Conservation (phyloP, 1,284 basidiomycete species). For the Coniferiporia weirii region DNA sequence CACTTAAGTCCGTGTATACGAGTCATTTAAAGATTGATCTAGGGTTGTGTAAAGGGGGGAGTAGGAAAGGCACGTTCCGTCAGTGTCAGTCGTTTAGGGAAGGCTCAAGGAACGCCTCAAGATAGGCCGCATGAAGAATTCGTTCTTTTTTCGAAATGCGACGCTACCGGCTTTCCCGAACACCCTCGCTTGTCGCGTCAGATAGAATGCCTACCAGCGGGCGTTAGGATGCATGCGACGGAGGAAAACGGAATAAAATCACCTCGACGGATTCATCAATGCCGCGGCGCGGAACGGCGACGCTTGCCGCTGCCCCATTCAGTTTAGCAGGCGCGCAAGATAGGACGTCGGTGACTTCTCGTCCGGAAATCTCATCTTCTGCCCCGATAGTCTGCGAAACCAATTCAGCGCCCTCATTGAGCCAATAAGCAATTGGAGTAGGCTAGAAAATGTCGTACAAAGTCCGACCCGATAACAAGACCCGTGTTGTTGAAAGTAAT, state of each 20-base stretch:
- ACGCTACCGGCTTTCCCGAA: conserved; percentile 3
- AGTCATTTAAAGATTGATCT: no score
- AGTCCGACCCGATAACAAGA: conserved; percentile 5
- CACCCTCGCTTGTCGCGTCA: conserved; percentile 1
- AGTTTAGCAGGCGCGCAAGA: neutral
- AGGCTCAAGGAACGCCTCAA: conserved; percentile 12
- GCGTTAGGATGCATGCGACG: neutral
- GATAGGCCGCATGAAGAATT: conserved; percentile 9
- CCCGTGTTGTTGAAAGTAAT: neutral
- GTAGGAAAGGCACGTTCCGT: neutral
- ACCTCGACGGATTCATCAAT: conserved; percentile 6
- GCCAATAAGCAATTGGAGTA: neutral
- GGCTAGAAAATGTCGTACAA: neutral
- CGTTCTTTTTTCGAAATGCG: conserved; percentile 5
- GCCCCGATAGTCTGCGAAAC: conserved; percentile 2
- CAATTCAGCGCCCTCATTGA: neutral
- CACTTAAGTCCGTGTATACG: no score
- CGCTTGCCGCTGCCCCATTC: neutral
- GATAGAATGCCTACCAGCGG: neutral
- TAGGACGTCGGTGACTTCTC: neutral
- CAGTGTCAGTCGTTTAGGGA: neutral
- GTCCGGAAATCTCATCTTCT: conserved; percentile 5
- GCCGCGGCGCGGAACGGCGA: conserved; percentile 5
- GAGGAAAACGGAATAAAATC: neutral
- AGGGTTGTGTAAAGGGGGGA: no score